Evolutionary conservation across 768 basidiomycete species (phyloP), one percentile per base, ranked within the genome.

Genomic region (Coprinopsis cinerea): DNA sequence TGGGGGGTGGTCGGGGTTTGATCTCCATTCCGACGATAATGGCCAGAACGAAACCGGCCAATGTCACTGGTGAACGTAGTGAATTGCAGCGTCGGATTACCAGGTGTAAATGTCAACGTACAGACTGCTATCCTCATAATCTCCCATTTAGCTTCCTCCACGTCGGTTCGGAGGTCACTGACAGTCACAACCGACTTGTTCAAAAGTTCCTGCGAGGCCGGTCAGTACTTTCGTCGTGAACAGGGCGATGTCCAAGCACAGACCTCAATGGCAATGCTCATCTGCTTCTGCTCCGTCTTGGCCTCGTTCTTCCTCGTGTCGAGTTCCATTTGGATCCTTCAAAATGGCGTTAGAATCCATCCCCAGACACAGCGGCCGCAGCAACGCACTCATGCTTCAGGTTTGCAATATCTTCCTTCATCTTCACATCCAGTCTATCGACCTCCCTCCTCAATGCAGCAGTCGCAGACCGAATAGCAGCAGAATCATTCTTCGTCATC

Each of bases 291-390:
- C 45, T 97, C 93, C 1, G 83, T 75, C 60, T 83, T 86, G 13
- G 84, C 79, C 63, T 98, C 96, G 56, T 87, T 91, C 72, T 93
- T 97, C 50, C 95, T 77, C 54, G 83, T 92, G 59, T 95, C 92
- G 52, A 97, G 75, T 49, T 99, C 96, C 83, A 98, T 92, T 66
- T 97, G 93, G 44, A 94, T 90, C 60, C 93, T 96, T 36, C n/a
- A 43, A 37, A 40, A 18, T 44, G 13, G 24, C 14, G n/a, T n/a
- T n/a, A n/a, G n/a, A n/a, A n/a, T n/a, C n/a, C n/a, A n/a, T n/a
- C n/a, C n/a, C n/a, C n/a, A n/a, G n/a, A n/a, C n/a, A n/a, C n/a
- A n/a, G n/a, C n/a, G n/a, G n/a, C n/a, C n/a, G n/a, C n/a, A n/a
- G 9, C 36, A 40, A 79, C 86, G 48, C 57, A 95, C 93, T 98